Base-by-base conservation (phyloP, 495 filamentous ascomycete species). In the Xylaria venustula region DNA sequence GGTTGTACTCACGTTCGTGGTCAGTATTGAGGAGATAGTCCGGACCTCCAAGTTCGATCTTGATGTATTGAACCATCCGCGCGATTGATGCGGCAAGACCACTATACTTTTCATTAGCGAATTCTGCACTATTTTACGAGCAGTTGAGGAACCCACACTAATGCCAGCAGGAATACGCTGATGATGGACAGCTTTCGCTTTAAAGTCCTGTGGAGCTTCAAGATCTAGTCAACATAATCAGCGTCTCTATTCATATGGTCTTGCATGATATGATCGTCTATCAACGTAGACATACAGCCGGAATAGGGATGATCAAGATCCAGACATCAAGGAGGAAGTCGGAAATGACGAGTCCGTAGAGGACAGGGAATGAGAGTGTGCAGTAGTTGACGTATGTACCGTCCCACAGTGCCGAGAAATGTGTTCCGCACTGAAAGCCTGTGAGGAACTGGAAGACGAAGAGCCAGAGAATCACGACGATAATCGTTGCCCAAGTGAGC, bases 361-460 rank as follows among this genome's bases (percentile, higher is more conserved):
- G 20, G 34, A 52, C 59, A 8, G 61, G 61, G 44, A 52, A 64
- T 45, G 61, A 59, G 14, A 64, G 50, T n/a, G 45, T 51, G 54
- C 61, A 64, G 45, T 58, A 64, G 20, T 64, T 3, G 32, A 32
- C 2, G 36, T 66, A 52, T 40, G 20, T 17, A 7, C 58, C 63
- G 32, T 60, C 62, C 58, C 62, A 61, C 9, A 61, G 48, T 2
- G 61, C 61, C 4, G 61, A 64, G 55, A 64, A 64, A 20, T 61
- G 64, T 7, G 64, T 67, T 12, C 61, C 61, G 47, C 64, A 67
- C 58, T 67, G 56, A 26, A 67, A 61, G 23, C 54, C 64, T 4
- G 60, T 53, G 25, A 66, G 44, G 44, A 66, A 63, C 30, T 63
- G 49, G 46, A 64, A 64, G 6, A 52, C 41, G 7, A 64, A 14